phyloP scores from a whole-genome alignment of 345 rosid genomes.

The Pelargonium nanum region DNA sequence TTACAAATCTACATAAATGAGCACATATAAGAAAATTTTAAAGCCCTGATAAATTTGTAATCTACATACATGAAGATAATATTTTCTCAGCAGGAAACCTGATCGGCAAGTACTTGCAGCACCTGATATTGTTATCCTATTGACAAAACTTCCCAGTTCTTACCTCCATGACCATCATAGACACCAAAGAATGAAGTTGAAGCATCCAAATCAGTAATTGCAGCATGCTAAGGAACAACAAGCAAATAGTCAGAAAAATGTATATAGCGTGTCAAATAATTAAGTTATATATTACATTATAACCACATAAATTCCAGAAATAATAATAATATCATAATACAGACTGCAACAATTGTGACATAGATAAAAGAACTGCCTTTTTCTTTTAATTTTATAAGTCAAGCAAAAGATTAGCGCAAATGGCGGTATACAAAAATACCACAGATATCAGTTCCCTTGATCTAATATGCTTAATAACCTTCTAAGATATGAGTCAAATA shows the following conservation, averaged over 20 bases:
- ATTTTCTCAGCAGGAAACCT: too few species aligned
- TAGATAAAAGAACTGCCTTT: neutral
- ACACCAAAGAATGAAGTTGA: conserved; percentile 92
- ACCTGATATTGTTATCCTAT: too few species aligned
- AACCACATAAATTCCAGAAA: neutral
- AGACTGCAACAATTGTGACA: neutral
- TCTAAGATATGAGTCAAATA: neutral
- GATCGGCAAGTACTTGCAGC: too few species aligned
- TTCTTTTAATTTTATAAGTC: neutral
- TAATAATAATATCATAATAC: neutral
- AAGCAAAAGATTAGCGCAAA: neutral
- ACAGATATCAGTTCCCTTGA: neutral
- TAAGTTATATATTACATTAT: neutral
- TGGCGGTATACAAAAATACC: neutral
- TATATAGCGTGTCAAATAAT: neutral
- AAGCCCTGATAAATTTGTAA: too few species aligned
- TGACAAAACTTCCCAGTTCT: conserved; percentile 6
- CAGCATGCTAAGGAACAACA: conserved; percentile 63
- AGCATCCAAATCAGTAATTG: conserved; percentile 65
- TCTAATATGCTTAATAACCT: neutral
- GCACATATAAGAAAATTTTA: too few species aligned
- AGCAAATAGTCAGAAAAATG: conserved; percentile 10
- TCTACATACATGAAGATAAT: too few species aligned
- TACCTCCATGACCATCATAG: conserved; percentile 99
- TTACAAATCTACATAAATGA: too few species aligned